phyloP scores from a whole-genome alignment of 345 rosid species.

The Gossypium raimondii region DNA sequence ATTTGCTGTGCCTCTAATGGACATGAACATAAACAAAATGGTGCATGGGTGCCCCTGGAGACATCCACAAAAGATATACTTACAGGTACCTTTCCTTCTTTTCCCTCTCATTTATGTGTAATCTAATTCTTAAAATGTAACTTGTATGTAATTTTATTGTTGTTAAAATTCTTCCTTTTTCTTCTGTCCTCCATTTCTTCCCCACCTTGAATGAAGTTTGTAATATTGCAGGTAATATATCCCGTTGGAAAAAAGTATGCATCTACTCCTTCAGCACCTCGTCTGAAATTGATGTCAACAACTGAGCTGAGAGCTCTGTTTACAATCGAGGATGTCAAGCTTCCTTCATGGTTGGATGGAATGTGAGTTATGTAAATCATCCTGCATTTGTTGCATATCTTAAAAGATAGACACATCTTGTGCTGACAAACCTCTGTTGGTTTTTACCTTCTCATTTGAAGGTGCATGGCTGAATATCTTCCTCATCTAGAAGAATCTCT shows the following conservation, averaged over 20 bases:
- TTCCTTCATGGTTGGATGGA: constrained; percentile 85
- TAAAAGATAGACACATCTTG: constrained; percentile 7
- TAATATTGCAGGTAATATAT: constrained; percentile 62
- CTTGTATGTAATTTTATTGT: background rate
- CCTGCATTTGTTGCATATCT: constrained; percentile 15
- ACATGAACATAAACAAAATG: constrained; percentile 74
- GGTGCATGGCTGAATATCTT: constrained; percentile 99
- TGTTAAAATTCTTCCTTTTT: background rate
- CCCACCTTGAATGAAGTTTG: constrained; percentile 13
- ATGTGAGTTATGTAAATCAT: constrained; percentile 49
- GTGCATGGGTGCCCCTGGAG: constrained; percentile 86
- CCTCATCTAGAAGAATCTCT: constrained; percentile 88
- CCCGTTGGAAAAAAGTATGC: constrained; percentile 71
- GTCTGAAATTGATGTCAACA: constrained; percentile 68
- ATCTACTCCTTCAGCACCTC: constrained; percentile 75
- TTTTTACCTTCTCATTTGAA: constrained; percentile 28
- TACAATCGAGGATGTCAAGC: constrained; percentile 80
- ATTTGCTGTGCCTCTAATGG: constrained; percentile 86
- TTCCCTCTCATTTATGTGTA: constrained; percentile 2
- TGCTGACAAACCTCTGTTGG: constrained; percentile 14
- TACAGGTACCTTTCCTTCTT: constrained; percentile 62
- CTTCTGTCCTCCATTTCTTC: background rate
- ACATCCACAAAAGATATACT: constrained; percentile 76
- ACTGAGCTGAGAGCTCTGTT: constrained; percentile 61
- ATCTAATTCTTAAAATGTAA: constrained; percentile 7